Percentiles rank a stretch among this genome's conserved stretches.
Evolutionary conservation across 345 rosid species (phyloP).

Genomic region (Pistacia atlantica): DNA sequence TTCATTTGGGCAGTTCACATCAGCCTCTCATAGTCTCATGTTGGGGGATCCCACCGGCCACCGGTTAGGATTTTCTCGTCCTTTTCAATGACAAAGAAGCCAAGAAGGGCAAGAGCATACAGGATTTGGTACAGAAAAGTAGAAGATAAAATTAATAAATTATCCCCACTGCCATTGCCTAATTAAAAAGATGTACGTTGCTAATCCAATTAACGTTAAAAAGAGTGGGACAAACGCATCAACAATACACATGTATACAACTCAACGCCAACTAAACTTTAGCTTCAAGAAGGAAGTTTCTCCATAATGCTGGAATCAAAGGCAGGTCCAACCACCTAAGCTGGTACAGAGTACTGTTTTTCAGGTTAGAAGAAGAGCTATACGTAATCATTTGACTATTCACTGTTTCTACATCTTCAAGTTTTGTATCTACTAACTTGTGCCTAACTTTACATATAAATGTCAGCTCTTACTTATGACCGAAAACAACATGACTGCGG

Average conservation of each 20-base stretch:
- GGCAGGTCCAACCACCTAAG: conserved; percentile 14
- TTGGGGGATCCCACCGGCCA: too few species aligned
- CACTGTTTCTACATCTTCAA: background rate
- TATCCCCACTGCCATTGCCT: too few species aligned
- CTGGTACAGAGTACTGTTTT: background rate
- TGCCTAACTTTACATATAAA: background rate
- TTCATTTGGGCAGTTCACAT: background rate
- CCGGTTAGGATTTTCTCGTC: background rate
- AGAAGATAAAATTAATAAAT: too few species aligned
- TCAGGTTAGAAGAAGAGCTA: conserved; percentile 16
- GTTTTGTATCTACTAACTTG: background rate
- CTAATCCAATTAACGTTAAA: background rate
- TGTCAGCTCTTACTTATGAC: background rate
- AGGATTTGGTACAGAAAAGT: too few species aligned
- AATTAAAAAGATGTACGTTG: too few species aligned
- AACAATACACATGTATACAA: background rate
- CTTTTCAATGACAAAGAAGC: background rate
- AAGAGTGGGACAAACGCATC: background rate
- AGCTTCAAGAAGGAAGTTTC: background rate
- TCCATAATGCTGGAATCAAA: background rate
- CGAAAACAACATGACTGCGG: background rate
- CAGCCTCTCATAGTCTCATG: background rate
- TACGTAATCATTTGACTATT: background rate
- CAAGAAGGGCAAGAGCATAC: too few species aligned
- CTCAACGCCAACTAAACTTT: background rate